Evolutionary conservation across 2,329 filamentous ascomycete species (phyloP).

Genomic region (Cladosporium oxysporum): DNA sequence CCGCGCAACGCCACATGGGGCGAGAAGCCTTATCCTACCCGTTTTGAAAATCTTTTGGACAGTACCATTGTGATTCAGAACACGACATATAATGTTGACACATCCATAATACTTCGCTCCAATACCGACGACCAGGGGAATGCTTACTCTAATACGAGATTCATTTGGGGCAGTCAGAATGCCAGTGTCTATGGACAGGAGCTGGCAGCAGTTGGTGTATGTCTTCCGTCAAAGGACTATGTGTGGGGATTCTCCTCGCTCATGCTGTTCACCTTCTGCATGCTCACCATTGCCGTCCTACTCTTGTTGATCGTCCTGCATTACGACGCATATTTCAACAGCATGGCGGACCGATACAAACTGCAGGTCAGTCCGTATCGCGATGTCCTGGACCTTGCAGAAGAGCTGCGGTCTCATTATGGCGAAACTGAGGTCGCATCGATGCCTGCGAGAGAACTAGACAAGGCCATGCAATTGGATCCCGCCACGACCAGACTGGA

Average conservation of each 20-base stretch:
- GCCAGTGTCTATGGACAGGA: not conserved
- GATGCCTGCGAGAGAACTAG: slow-evolving; percentile 21
- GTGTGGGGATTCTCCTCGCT: slow-evolving; percentile 24
- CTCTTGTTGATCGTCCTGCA: slow-evolving; percentile 15
- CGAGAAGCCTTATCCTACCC: not conserved
- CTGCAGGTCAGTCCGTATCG: slow-evolving; percentile 26
- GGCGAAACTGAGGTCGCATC: slow-evolving; percentile 11
- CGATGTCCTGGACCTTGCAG: slow-evolving; percentile 23
- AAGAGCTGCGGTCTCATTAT: slow-evolving; percentile 18
- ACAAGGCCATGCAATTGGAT: slow-evolving; percentile 4
- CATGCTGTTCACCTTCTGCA: slow-evolving; percentile 25
- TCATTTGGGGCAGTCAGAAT: not conserved
- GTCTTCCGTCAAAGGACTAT: slow-evolving; percentile 3
- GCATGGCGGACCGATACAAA: slow-evolving; percentile 56
- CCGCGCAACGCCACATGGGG: not conserved
- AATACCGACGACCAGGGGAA: not conserved
- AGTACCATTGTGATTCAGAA: not conserved
- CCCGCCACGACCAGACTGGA: not conserved
- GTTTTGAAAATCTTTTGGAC: no score
- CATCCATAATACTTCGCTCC: not conserved
- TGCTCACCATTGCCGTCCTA: slow-evolving; percentile 17
- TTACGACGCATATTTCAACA: slow-evolving; percentile 41
- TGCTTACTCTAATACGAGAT: not conserved
- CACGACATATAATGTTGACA: not conserved
- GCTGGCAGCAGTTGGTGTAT: not conserved